Percentiles rank a stretch among this genome's conserved stretches.
Conservation (phyloP, 2,329 filamentous ascomycete genomes). For the Fusarium aywerte region DNA sequence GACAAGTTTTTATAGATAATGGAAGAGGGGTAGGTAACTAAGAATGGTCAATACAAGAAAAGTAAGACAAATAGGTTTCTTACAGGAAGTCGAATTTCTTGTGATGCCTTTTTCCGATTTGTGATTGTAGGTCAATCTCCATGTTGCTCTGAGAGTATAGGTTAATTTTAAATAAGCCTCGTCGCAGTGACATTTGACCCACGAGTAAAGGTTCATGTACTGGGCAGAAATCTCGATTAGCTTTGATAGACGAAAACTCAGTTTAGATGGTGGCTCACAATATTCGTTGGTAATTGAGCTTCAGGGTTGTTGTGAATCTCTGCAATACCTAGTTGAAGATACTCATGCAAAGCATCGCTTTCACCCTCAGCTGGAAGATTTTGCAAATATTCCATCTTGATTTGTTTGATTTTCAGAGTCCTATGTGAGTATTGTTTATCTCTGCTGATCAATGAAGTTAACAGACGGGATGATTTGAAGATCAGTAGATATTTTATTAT, state of each 20-base stretch:
- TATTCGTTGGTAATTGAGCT: not conserved
- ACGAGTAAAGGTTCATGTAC: not conserved
- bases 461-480: too few species aligned
- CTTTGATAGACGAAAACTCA: too few species aligned
- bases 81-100: not conserved
- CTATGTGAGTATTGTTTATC: too few species aligned
- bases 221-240: not conserved
- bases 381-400: not conserved
- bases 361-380: not conserved
- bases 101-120: not conserved
- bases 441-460: too few species aligned
- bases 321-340: not conserved
- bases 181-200: not conserved
- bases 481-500: too few species aligned
- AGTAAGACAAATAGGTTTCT: not conserved
- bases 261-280: not conserved
- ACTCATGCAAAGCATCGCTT: not conserved
- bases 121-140: not conserved
- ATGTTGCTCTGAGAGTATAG: not conserved
- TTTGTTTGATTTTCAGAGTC: too few species aligned
- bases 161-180: not conserved
- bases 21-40: not conserved
- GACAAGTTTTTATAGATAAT: not conserved
- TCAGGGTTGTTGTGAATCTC: not conserved
- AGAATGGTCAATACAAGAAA: not conserved